Base-by-base conservation (phyloP, 2,329 filamentous ascomycete genomes). In the Sarocladium brachiariae region DNA sequence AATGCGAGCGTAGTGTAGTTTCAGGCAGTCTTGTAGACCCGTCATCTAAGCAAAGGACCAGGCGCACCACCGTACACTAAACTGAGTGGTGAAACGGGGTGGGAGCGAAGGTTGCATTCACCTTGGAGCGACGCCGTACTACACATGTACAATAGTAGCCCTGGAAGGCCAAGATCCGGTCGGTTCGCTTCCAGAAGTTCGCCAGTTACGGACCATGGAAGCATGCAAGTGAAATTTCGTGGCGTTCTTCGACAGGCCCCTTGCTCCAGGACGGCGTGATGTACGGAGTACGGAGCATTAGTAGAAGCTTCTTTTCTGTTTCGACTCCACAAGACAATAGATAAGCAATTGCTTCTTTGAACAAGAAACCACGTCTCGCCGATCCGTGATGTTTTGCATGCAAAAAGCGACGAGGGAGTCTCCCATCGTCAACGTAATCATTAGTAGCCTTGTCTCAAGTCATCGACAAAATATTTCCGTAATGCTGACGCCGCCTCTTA, bases 401-500 rank as follows among this genome's bases (percentile, higher is more conserved):
- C n/a, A n/a, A n/a, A n/a, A n/a, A n/a, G n/a, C n/a, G n/a, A n/a
- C n/a, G n/a, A n/a, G n/a, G n/a, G n/a, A n/a, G n/a, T n/a, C n/a
- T n/a, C 30, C 30, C 30, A 31, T 31, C 30, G 30, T 14, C 8
- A 8, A 8, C n/a, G n/a, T n/a, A n/a, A n/a, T 13, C 35, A 39
- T 19, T 7, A 30, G 19, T 39, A 16, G 35, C 16, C 18, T 39
- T 39, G 35, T 39, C 16, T n/a, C 35, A 39, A 19, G 18, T 4
- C 35, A 13, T 30, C 13, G 4, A 13, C 13, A 21, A 4, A n/a
- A 39, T n/a, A 16, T 21, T 39, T 16, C 35, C 35, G 35, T 16
- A 39, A 39, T 33, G 24, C 43, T 47, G 43, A 33, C 27, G 43
- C 43, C 43, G 33, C 43, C 31, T 31, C 43, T 47, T 24, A 19